A percentile compares a stretch with the other conserved stretches of the same genome.
Evolutionary conservation across 306 rosid genomes (phyloP).

Genomic region (Gleditsia sinensis): DNA sequence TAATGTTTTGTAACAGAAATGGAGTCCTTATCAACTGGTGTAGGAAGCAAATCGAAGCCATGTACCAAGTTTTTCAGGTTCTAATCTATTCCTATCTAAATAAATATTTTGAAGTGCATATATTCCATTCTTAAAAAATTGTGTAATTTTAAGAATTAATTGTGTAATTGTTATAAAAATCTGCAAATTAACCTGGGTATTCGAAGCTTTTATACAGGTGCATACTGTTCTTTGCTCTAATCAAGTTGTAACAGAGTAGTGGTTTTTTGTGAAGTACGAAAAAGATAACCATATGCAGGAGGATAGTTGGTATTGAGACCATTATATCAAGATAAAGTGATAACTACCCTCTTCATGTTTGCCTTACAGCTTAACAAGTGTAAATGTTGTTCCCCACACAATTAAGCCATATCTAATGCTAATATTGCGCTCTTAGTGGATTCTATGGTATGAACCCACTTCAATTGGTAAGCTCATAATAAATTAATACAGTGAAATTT

Average conservation of each 20-base stretch:
- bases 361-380: constrained; percentile 29
- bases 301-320: constrained; percentile 24
- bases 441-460: constrained; percentile 33
- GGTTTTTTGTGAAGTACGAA: constrained; percentile 36
- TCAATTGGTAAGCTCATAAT: constrained; percentile 42
- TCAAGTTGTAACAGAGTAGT: constrained; percentile 47
- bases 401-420: constrained; percentile 29
- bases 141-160: constrained; percentile 40
- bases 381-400: constrained; percentile 2
- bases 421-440: constrained; percentile 19
- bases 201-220: constrained; percentile 71
- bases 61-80: constrained; percentile 99
- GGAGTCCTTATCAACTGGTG: constrained; percentile 92
- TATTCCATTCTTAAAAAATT: constrained; percentile 25
- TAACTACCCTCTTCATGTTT: constrained; percentile 16
- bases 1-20: constrained; percentile 94
- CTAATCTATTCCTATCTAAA: constrained; percentile 79
- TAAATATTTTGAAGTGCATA: constrained; percentile 45
- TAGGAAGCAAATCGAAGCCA: constrained; percentile 99
- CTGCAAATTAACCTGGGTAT: constrained; percentile 48
- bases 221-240: constrained; percentile 47
- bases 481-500: constrained; percentile 25
- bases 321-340: constrained; percentile 33
- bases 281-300: constrained; percentile 40
- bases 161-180: constrained; percentile 41